phyloP scores from a whole-genome alignment of 2,329 filamentous ascomycete species.

The Aspergillus luchuensis region DNA sequence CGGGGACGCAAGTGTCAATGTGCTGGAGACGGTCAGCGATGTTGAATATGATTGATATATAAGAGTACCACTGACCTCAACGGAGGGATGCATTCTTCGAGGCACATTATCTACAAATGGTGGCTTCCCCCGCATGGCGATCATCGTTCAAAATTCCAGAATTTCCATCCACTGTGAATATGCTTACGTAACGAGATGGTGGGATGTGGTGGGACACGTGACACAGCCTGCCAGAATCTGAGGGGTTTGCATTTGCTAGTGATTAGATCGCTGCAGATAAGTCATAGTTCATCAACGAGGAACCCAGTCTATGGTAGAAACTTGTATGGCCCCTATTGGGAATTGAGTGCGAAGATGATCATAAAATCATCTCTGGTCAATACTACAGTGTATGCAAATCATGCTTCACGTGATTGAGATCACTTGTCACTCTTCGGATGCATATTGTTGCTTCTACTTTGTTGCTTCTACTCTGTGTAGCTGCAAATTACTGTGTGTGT shows the following conservation, averaged over 20 bases:
- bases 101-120: constrained; percentile 19
- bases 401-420: too few species aligned
- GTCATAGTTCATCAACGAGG: too few species aligned
- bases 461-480: too few species aligned
- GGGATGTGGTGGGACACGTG: constrained; percentile 24
- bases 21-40: constrained; percentile 36
- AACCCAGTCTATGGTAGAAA: too few species aligned
- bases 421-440: too few species aligned
- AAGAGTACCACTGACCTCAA: constrained; percentile 33
- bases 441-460: too few species aligned
- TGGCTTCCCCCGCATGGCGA: constrained; percentile 19
- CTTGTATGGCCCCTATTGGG: too few species aligned
- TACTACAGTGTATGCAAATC: too few species aligned
- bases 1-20: constrained; percentile 46
- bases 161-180: constrained; percentile 18
- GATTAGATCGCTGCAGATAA: too few species aligned
- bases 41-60: neutral
- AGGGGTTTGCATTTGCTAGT: neutral
- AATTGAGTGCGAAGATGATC: too few species aligned
- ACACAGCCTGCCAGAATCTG: constrained; percentile 3
- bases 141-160: constrained; percentile 20
- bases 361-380: too few species aligned
- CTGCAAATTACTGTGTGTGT: too few species aligned
- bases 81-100: constrained; percentile 30
- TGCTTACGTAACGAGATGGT: constrained; percentile 23